Conservation (phyloP, 208 protist species). For the Acanthamoeba lenticulata region DNA sequence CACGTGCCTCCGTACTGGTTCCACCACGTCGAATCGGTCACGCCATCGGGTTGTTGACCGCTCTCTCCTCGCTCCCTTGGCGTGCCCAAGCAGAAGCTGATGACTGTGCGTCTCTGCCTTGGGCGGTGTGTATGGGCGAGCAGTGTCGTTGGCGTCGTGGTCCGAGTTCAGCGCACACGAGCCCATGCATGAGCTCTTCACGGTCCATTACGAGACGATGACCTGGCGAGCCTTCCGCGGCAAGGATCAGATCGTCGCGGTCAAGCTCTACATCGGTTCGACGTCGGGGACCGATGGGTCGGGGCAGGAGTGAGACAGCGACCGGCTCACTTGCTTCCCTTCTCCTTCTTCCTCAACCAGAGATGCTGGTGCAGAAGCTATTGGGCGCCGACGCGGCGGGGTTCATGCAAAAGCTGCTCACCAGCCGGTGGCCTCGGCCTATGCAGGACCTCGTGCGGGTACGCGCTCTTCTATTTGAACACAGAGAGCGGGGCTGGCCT, state of each 20-base stretch:
- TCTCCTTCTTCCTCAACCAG: background rate
- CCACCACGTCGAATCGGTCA: background rate
- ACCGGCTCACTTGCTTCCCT: background rate
- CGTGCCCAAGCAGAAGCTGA: no score
- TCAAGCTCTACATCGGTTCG: background rate
- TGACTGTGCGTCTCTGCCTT: no score
- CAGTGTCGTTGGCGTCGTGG: slow-evolving; percentile 2
- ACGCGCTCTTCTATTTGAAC: background rate
- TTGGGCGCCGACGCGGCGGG: background rate
- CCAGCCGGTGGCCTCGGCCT: background rate
- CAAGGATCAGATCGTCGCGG: background rate
- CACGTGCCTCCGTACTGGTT: slow-evolving; percentile 84
- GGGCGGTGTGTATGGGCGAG: no score
- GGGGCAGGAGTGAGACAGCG: no score
- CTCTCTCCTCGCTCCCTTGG: no score
- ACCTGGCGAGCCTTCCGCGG: background rate
- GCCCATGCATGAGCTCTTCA: background rate
- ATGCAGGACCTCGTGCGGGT: background rate
- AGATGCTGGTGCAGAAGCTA: background rate
- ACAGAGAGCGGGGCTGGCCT: background rate
- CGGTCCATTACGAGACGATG: background rate
- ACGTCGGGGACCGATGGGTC: no score
- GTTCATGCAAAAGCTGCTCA: background rate
- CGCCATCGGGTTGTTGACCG: background rate
- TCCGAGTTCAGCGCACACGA: background rate